Evolutionary conservation across 352 stramenopile genomes (phyloP).

Genomic region (Phytophthora pseudosyringae): DNA sequence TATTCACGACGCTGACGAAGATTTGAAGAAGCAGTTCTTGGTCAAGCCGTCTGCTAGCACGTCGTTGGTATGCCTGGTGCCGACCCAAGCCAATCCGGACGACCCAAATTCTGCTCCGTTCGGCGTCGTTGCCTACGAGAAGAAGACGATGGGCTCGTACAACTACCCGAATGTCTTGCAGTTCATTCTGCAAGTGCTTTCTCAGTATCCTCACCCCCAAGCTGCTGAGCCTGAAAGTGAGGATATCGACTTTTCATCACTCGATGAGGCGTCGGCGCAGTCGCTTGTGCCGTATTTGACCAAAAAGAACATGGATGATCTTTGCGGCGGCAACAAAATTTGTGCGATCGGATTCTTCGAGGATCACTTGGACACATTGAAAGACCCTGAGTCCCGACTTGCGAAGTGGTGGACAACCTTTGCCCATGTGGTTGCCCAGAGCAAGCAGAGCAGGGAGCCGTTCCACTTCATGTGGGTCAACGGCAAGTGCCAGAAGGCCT

Average conservation of each 20-base stretch:
- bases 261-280: conserved; percentile 32
- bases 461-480: conserved; percentile 83
- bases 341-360: conserved; percentile 84
- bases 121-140: conserved; percentile 70
- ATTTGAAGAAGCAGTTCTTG: conserved; percentile 72
- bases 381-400: conserved; percentile 48
- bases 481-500: conserved; percentile 74
- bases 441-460: conserved; percentile 58
- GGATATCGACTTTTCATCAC: conserved; percentile 32
- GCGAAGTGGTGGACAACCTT: conserved; percentile 52
- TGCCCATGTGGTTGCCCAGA: conserved; percentile 49
- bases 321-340: conserved; percentile 69
- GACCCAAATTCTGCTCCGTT: conserved; percentile 50
- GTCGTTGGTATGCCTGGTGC: conserved; percentile 60
- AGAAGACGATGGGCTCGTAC: conserved; percentile 69
- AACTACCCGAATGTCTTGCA: conserved; percentile 73
- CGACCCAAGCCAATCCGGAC: conserved; percentile 33
- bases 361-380: conserved; percentile 56
- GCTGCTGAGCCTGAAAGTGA: conserved; percentile 30
- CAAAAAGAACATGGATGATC: conserved; percentile 53
- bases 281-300: conserved; percentile 58
- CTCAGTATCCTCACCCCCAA: conserved; percentile 66
- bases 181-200: conserved; percentile 68
- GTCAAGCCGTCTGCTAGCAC: conserved; percentile 41
- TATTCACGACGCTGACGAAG: conserved; percentile 55